These are phyloP conservation scores for Grosmannia huntii DNA, from an alignment of 2,329 filamentous ascomycete genomes.

Conservation along the genomic window DNA sequence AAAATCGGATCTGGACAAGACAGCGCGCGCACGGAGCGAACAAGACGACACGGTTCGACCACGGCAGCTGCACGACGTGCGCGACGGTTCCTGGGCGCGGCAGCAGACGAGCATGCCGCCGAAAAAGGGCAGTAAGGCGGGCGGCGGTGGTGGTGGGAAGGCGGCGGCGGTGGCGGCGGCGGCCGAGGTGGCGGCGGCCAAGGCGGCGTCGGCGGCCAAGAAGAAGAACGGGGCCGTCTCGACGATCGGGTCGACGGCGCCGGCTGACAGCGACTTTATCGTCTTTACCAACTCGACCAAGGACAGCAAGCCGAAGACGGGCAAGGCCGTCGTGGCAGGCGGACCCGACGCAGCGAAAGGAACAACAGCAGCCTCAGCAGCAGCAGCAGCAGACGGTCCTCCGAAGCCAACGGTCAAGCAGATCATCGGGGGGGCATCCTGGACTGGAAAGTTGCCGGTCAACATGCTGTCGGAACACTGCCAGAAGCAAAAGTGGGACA, in stretches of 20 bases:
- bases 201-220: not conserved
- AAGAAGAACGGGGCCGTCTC: constrained; percentile 8
- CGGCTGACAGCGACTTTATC: constrained; percentile 38
- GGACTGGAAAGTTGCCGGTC: constrained; percentile 93
- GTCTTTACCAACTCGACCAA: constrained; percentile 47
- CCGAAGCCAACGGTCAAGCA: constrained; percentile 58
- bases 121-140: constrained; percentile 6
- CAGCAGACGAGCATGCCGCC: not conserved
- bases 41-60: no score
- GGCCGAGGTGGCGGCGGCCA: not conserved
- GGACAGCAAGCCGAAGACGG: constrained; percentile 18
- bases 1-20: no score
- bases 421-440: constrained; percentile 85
- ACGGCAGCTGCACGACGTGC: no score
- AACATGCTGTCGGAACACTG: constrained; percentile 91
- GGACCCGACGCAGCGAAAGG: not conserved
- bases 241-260: constrained; percentile 15
- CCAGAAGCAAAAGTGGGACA: constrained; percentile 91
- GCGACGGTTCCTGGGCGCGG: not conserved
- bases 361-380: constrained; percentile 11
- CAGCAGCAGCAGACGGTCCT: constrained; percentile 17
- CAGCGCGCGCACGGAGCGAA: no score
- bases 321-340: constrained; percentile 16
- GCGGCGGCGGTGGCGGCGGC: not conserved
- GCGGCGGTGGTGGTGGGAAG: not conserved